Conservation (phyloP, 1,139 yeast species). For the Geotrichum australiense region DNA sequence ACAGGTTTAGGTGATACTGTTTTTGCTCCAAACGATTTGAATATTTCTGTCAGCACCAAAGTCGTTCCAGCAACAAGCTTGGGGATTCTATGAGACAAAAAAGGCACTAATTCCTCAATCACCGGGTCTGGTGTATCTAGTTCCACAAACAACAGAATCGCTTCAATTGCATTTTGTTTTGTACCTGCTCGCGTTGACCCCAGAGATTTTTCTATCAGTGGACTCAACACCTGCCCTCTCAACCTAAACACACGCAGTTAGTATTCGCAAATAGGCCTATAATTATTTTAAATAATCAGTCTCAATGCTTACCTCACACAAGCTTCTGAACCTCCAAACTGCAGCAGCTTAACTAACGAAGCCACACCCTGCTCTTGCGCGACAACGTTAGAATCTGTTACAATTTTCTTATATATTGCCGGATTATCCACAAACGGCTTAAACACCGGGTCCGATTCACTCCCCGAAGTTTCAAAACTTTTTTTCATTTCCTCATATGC, state of each 20-base stretch:
- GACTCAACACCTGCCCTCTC: constrained; percentile 45
- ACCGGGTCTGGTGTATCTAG: constrained; percentile 58
- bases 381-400: constrained; percentile 77
- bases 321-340: constrained; percentile 48
- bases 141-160: constrained; percentile 57
- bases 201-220: constrained; percentile 73
- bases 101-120: constrained; percentile 61
- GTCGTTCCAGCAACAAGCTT: constrained; percentile 70
- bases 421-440: constrained; percentile 44
- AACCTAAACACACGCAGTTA: constrained; percentile 16
- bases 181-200: constrained; percentile 73
- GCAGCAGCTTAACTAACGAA: constrained; percentile 50
- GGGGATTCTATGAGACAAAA: constrained; percentile 59
- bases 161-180: constrained; percentile 56
- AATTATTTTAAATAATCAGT: constrained; percentile 3
- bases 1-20: constrained; percentile 56
- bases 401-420: constrained; percentile 48
- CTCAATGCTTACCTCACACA: constrained; percentile 24
- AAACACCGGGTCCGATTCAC: constrained; percentile 51
- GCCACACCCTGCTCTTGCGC: constrained; percentile 81
- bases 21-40: constrained; percentile 63
- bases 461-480: constrained; percentile 48
- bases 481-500: constrained; percentile 68
- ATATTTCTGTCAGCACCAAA: constrained; percentile 49
- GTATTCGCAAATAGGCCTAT: background rate